Conservation (phyloP, 441 rosid species). For the Omphalea diandra region DNA sequence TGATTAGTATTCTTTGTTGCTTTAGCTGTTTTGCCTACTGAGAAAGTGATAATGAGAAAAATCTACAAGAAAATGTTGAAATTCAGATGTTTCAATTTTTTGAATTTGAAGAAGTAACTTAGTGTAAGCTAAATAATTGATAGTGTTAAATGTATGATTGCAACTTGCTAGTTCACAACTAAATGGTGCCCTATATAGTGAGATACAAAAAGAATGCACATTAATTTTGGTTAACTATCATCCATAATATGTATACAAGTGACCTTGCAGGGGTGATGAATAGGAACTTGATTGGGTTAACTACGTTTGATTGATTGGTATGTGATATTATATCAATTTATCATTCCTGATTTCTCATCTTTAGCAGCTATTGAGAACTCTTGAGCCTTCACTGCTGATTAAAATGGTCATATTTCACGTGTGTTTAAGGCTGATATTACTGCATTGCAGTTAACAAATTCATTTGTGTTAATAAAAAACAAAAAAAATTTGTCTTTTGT, state of each 20-base stretch:
- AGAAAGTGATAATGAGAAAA: not conserved
- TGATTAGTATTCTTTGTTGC: not conserved
- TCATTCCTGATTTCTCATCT: too few species aligned
- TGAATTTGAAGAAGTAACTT: not conserved
- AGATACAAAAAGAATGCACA: not conserved
- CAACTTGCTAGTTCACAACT: not conserved
- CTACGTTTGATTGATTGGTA: too few species aligned
- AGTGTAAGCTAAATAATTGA: not conserved
- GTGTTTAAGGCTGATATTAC: not conserved
- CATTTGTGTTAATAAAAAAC: not conserved
- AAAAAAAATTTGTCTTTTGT: not conserved
- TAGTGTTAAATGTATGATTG: not conserved
- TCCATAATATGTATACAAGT: not conserved
- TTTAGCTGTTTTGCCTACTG: not conserved
- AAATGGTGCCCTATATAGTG: not conserved
- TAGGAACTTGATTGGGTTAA: not conserved
- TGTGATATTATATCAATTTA: not conserved
- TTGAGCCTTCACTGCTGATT: not conserved
- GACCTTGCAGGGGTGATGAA: not conserved
- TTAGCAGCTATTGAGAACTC: too few species aligned
- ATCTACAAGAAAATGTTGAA: not conserved
- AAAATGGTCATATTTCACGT: not conserved
- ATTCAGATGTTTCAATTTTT: not conserved
- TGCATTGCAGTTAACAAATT: not conserved
- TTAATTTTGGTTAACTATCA: not conserved